Base-by-base conservation (phyloP, 1,139 yeast species). In the Saccharomyces uvarum region DNA sequence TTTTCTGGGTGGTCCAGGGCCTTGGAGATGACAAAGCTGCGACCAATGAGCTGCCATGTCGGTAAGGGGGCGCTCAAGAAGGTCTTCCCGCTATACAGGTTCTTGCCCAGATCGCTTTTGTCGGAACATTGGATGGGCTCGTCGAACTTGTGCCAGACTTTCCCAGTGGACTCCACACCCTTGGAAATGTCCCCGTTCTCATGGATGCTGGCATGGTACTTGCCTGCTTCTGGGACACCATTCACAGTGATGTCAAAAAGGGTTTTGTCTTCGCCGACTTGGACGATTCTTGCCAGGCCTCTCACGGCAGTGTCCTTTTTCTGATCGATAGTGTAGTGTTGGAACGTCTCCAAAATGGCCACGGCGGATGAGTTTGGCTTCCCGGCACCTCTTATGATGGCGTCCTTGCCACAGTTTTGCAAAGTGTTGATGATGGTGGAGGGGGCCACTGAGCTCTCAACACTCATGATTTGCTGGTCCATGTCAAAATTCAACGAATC, bases 341-440 rank as follows among this genome's bases (percentile, higher is more conserved):
- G 81, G 63, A 85, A 86, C 19, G 87, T 79, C 67, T 93, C 98
- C 56, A 91, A 72, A 51, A 91, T 91, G 61, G 95, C 84, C 32
- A 91, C 98, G 0, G 96, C 97, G 0, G 97, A 96, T 24, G 91
- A 81, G 68, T 91, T 85, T 21, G 95, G 85, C 54, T 77, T 76
- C 2, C 98, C 98, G 0, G 96, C 83, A 5, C 99, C 99, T 58
- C 98, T 77, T 38, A 91, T 85, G 59, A 91, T 88, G 8, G 96
- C 96, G 67, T 91, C 97, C 61, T 82, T 81, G 1, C 97, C 97
- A 3, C 65, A 58, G 13, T 53, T 51, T 42, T 59, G 61, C 29
- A 67, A 55, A 1, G 65, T 57, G 6, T 54, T 53, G 47, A 66
- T 59, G 50, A 67, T 63, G 21, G 57, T 56, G 21, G 67, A 63